A percentile compares a stretch with the other conserved stretches of the same genome.
Evolutionary conservation across 441 rosid genomes (phyloP).

Genomic region (Pelargonium fulgidum): DNA sequence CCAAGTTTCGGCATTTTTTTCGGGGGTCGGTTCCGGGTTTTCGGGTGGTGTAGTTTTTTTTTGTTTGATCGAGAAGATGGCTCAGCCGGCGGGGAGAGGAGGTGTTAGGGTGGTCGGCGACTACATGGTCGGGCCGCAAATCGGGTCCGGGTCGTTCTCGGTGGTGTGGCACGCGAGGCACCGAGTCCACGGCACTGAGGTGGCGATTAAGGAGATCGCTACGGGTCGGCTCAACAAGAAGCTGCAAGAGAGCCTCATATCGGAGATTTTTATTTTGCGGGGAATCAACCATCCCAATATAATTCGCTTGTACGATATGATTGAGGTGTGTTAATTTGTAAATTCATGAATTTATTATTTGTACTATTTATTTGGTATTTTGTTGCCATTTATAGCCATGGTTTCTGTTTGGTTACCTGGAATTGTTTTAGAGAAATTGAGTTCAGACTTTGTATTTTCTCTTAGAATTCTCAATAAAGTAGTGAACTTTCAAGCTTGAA

Average conservation of each 20-base stretch:
- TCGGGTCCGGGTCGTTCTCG: slow-evolving; percentile 99
- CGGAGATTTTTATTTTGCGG: slow-evolving; percentile 76
- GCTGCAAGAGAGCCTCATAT: slow-evolving; percentile 86
- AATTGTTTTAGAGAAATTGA: neutral
- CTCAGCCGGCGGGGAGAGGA: slow-evolving; percentile 48
- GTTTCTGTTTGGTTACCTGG: neutral
- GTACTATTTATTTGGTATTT: neutral
- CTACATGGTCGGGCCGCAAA: slow-evolving; percentile 64
- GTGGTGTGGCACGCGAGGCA: slow-evolving; percentile 93
- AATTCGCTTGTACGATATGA: slow-evolving; percentile 78
- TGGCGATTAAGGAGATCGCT: slow-evolving; percentile 91
- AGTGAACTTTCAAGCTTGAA: neutral
- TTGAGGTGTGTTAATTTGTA: slow-evolving; percentile 62
- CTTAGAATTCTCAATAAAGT: neutral
- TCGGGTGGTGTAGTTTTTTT: too few species aligned
- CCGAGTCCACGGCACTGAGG: slow-evolving; percentile 78
- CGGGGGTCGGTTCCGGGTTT: too few species aligned
- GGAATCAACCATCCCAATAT: slow-evolving; percentile 83
- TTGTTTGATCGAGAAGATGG: slow-evolving; percentile 30
- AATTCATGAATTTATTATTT: neutral
- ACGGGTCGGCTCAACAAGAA: slow-evolving; percentile 60
- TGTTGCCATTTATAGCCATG: neutral
- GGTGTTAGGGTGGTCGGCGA: slow-evolving; percentile 66
- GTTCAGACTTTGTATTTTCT: neutral
- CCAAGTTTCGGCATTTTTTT: neutral